phyloP scores from a whole-genome alignment of 2,329 filamentous ascomycete genomes.

The Penicillium sp. region DNA sequence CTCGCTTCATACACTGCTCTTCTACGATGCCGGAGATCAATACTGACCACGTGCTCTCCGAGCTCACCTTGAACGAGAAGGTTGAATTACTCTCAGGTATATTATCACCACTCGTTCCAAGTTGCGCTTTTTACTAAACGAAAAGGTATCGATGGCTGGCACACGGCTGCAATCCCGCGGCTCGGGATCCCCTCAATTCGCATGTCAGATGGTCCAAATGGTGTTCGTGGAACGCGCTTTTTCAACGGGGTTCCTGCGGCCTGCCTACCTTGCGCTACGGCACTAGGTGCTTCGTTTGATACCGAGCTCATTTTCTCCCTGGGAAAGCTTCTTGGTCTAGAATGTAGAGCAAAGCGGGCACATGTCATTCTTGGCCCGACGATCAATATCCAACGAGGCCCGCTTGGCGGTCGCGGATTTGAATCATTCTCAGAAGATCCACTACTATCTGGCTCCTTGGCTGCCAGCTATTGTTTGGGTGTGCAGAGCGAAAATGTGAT shows the following conservation, averaged over 20 bases:
- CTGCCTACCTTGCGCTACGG: constrained; percentile 61
- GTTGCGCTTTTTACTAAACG: not conserved
- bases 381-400: constrained; percentile 62
- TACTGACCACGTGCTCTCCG: no score
- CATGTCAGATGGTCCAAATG: constrained; percentile 68
- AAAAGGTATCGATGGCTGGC: constrained; percentile 67
- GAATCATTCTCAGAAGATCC: constrained; percentile 30
- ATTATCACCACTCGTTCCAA: no score
- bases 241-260: constrained; percentile 62
- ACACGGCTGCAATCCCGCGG: constrained; percentile 60
- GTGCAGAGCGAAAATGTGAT: constrained; percentile 68
- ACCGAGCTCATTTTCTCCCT: constrained; percentile 52
- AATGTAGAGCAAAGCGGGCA: constrained; percentile 60
- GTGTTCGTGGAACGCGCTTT: constrained; percentile 65
- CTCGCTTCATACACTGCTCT: no score
- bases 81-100: no score
- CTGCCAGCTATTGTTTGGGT: constrained; percentile 53
- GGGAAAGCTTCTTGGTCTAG: constrained; percentile 66
- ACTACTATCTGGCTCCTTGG: constrained; percentile 22
- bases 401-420: constrained; percentile 33
- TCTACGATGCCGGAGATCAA: no score
- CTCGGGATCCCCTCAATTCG: constrained; percentile 64
- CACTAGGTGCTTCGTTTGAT: constrained; percentile 60
- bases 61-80: no score
- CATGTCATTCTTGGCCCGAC: constrained; percentile 61